Evolutionary conservation across 352 stramenopile genomes (phyloP).

Genomic region (Phytophthora fragariae): DNA sequence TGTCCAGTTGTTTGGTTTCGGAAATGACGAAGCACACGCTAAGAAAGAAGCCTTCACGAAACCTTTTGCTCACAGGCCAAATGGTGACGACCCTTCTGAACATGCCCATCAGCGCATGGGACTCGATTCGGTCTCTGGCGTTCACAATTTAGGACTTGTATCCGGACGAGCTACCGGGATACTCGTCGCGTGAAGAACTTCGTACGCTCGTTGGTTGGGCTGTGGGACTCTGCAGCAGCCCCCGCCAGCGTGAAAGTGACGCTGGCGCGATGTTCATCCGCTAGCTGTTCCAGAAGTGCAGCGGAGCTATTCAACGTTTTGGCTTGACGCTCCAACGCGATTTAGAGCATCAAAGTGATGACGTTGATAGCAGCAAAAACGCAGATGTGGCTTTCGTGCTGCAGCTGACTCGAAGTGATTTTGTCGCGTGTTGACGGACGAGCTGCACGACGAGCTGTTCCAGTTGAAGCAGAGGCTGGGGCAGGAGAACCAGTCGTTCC

Average conservation of each 20-base stretch:
- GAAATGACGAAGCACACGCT: conserved; percentile 11
- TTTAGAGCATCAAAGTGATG: conserved; percentile 2
- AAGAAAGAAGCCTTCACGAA: conserved; percentile 21
- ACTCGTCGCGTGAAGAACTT: conserved; percentile 51
- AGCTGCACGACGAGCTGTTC: conserved; percentile 59
- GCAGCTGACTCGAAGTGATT: conserved; percentile 64
- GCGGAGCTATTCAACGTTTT: conserved; percentile 52
- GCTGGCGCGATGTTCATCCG: conserved; percentile 88
- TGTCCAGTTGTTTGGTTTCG: conserved; percentile 74
- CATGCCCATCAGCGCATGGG: conserved; percentile 83
- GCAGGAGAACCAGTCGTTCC: conserved; percentile 58
- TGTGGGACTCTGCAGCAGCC: conserved; percentile 72
- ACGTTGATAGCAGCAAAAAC: conserved; percentile 13
- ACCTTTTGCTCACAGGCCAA: conserved; percentile 60
- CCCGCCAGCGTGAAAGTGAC: conserved; percentile 85
- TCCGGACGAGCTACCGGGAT: conserved; percentile 66
- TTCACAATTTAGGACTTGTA: conserved; percentile 79
- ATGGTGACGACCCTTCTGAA: conserved; percentile 79
- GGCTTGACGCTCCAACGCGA: conserved; percentile 42
- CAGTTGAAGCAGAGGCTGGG: conserved; percentile 58
- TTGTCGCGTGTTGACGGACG: conserved; percentile 46
- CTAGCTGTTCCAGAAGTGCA: conserved; percentile 73
- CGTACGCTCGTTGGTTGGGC: conserved; percentile 68
- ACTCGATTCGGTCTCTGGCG: conserved; percentile 74
- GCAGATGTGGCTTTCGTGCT: conserved; percentile 61